These are phyloP conservation scores for Venturia pyrina DNA, from an alignment of 2,329 filamentous ascomycete genomes.

Conservation along the genomic window DNA sequence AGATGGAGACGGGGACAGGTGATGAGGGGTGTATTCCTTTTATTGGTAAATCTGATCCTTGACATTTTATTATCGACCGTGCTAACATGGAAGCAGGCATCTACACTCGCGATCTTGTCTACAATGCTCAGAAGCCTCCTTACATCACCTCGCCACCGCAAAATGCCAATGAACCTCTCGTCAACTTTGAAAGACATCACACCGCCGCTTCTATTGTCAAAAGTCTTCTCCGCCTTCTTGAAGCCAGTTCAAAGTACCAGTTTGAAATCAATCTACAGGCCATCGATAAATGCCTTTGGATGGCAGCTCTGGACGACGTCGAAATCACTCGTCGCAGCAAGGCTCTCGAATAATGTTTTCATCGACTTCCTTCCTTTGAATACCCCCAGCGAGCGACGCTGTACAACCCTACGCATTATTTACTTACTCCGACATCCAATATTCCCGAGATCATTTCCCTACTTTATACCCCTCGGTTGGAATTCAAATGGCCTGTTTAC, in stretches of 20 bases:
- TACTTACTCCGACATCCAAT: not conserved
- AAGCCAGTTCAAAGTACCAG: constrained; percentile 64
- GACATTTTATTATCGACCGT: constrained; percentile 15
- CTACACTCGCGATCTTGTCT: constrained; percentile 75
- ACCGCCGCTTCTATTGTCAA: constrained; percentile 69
- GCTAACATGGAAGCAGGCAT: constrained; percentile 34
- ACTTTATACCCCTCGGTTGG: not conserved
- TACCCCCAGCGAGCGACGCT: not conserved
- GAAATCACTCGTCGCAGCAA: constrained; percentile 44
- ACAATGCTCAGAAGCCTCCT: constrained; percentile 69
- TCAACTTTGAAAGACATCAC: constrained; percentile 78
- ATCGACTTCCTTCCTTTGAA: not conserved
- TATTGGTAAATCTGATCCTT: constrained; percentile 46
- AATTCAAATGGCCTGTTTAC: not conserved
- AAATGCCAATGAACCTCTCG: constrained; percentile 47
- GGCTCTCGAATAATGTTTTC: constrained; percentile 12
- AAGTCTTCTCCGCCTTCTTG: constrained; percentile 65
- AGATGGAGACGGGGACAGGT: constrained; percentile 62
- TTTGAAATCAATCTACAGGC: constrained; percentile 69
- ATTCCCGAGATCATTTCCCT: not conserved
- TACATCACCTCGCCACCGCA: constrained; percentile 57
- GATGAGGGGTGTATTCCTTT: constrained; percentile 74
- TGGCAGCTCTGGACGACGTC: constrained; percentile 65
- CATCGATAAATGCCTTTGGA: constrained; percentile 75
- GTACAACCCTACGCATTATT: not conserved